phyloP scores from a whole-genome alignment of 805 yeast genomes.

The Candida odintsovae region DNA sequence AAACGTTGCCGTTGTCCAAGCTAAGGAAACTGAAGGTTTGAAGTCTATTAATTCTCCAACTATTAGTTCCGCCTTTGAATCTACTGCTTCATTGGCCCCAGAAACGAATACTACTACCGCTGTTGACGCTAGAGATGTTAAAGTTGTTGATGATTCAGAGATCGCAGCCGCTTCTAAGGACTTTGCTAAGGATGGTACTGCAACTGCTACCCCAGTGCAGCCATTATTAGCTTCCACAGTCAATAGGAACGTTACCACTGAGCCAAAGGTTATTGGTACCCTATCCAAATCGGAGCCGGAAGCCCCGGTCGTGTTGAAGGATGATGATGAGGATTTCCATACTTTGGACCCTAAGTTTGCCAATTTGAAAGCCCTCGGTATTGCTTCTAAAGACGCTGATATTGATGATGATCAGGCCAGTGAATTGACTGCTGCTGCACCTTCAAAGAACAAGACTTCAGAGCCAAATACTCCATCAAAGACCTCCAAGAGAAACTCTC shows the following conservation, averaged over 20 bases:
- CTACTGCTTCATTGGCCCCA: background rate
- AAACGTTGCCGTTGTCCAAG: background rate
- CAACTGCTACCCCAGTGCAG: constrained; percentile 1
- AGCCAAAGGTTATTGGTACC: background rate
- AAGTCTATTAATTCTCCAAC: background rate
- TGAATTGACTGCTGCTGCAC: constrained; percentile 2
- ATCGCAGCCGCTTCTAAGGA: background rate
- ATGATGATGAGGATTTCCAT: constrained; percentile 3
- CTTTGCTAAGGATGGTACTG: no score
- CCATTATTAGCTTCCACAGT: background rate
- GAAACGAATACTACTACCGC: background rate
- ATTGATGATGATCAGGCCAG: constrained; percentile 6
- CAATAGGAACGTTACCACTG: background rate
- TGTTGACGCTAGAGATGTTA: background rate
- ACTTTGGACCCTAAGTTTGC: constrained; percentile 20
- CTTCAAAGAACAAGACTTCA: background rate
- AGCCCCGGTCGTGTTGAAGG: constrained; percentile 6
- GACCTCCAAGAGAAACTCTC: background rate
- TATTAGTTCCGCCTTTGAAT: background rate
- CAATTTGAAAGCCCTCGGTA: constrained; percentile 4
- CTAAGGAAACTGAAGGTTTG: background rate
- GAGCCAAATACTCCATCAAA: background rate
- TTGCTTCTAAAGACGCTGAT: constrained; percentile 3
- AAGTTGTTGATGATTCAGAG: background rate
- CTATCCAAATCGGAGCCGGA: background rate